Base-by-base conservation (phyloP, 805 yeast species). In the Starmerella floricola region DNA sequence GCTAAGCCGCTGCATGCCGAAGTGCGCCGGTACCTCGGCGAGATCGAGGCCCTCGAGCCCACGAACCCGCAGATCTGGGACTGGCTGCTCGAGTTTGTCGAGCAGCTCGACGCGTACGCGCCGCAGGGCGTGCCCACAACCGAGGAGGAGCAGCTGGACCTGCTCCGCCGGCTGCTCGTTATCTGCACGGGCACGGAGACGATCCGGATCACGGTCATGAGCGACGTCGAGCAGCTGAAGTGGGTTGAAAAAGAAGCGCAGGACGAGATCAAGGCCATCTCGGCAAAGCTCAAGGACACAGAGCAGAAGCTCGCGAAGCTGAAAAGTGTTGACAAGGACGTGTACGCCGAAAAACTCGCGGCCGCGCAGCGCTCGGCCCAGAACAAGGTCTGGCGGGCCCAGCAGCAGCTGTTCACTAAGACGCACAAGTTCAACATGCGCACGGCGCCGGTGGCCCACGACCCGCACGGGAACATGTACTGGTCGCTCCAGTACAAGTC, bases 401-500 rank as follows among this genome's bases (percentile, higher is more conserved):
- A 61, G 47, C 59, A 56, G 32, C 52, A 50, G 31, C 44, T 53
- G 21, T 57, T 49, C 44, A 44, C 47, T 26, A 51, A 53, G 36
- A 35, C 46, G 29, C 54, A 58, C 44, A 62, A 60, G 41, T 48
- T 48, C 45, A 55, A 50, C 38, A 42, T 47, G 38, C 55, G 66
- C 28, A 62, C 61, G 6, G 36, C 51, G n/a, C 57, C 65, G 4
- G 38, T 62, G 21, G 63, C 64, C 24, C 33, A 20, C 6, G 66
- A 62, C 46, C 44, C 47, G 5, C 41, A 44, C 16, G 64, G 64
- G 6, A 62, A 62, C 45, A 41, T 41, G 29, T 62, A 61, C 49
- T 62, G 66, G 66, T 43, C 54, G 1, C 52, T 62, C 40, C 64
- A 61, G 45, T 62, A 58, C 36, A 56, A 59, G 41, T 45, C 56